Conservation (phyloP, 257 asterid genomes). For the Solanum ossicruentum region DNA sequence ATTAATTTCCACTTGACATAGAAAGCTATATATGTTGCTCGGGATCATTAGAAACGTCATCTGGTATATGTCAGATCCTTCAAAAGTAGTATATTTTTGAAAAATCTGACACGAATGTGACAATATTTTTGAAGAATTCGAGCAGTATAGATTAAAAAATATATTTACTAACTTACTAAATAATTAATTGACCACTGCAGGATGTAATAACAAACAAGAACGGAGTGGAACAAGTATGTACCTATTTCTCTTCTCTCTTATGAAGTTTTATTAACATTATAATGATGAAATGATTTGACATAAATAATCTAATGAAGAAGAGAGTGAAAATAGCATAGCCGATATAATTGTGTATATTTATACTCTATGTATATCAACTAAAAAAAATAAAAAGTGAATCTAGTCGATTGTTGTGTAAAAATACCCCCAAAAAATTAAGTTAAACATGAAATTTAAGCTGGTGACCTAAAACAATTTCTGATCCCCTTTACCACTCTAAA, state of each 20-base stretch:
- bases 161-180: constrained; percentile 5
- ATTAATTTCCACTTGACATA: not conserved
- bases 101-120: not conserved
- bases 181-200: constrained; percentile 36
- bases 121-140: not conserved
- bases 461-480: too few species aligned
- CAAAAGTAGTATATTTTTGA: not conserved
- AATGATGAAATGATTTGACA: not conserved
- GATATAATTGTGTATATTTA: too few species aligned
- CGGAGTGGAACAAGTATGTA: constrained; percentile 67
- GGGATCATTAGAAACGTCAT: not conserved
- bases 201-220: constrained; percentile 52
- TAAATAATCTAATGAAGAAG: not conserved
- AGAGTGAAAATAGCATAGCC: not conserved
- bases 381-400: too few species aligned
- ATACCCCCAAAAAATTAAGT: not conserved
- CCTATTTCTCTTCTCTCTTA: not conserved
- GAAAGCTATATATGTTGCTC: not conserved
- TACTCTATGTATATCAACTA: too few species aligned
- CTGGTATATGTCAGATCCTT: accelerated
- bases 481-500: not conserved
- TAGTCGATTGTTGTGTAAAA: too few species aligned
- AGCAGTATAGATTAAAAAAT: not conserved
- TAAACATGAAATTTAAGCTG: not conserved
- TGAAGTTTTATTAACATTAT: not conserved